These are phyloP conservation scores for Ogataea chonburiensis DNA, from an alignment of 805 yeast genomes.

Conservation along the genomic window DNA sequence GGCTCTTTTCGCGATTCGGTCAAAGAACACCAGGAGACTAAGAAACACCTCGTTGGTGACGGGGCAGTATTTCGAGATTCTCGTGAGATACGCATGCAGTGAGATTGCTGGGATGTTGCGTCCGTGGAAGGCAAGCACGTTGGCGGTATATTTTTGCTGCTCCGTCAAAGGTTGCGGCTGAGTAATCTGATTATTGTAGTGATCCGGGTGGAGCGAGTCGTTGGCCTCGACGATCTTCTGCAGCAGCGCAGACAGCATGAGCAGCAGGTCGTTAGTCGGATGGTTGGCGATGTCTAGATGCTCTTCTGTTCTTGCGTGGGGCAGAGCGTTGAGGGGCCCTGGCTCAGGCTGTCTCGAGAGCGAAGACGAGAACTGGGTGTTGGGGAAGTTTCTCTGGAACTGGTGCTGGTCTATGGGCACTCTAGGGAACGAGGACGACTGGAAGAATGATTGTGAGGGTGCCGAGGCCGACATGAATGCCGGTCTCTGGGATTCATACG, in stretches of 20 bases:
- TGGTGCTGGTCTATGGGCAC: constrained; percentile 12
- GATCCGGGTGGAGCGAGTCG: constrained; percentile 75
- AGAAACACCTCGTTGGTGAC: constrained; percentile 97
- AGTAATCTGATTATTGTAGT: constrained; percentile 41
- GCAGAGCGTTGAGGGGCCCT: constrained; percentile 3
- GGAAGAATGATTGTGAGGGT: constrained; percentile 24
- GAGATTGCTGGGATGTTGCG: constrained; percentile 95
- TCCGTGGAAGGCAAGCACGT: constrained; percentile 90
- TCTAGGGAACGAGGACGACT: constrained; percentile 19
- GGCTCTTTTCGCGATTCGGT: constrained; percentile 84
- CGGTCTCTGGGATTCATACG: constrained; percentile 12
- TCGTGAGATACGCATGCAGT: constrained; percentile 80
- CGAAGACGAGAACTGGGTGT: constrained; percentile 8
- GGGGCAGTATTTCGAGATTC: constrained; percentile 95
- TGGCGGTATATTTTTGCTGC: constrained; percentile 54
- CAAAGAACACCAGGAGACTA: constrained; percentile 88
- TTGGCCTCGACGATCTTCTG: constrained; percentile 89
- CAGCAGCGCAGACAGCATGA: constrained; percentile 81
- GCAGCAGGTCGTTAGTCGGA: constrained; percentile 74
- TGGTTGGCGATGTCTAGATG: constrained; percentile 77
- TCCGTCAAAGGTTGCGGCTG: constrained; percentile 19
- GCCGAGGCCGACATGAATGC: constrained; percentile 31
- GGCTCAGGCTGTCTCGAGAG: constrained; percentile 10
- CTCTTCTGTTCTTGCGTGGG: constrained; percentile 31
- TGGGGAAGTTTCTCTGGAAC: constrained; percentile 10